Conservation (phyloP, 2,329 filamentous ascomycete genomes). For the Cryphonectria japonica region DNA sequence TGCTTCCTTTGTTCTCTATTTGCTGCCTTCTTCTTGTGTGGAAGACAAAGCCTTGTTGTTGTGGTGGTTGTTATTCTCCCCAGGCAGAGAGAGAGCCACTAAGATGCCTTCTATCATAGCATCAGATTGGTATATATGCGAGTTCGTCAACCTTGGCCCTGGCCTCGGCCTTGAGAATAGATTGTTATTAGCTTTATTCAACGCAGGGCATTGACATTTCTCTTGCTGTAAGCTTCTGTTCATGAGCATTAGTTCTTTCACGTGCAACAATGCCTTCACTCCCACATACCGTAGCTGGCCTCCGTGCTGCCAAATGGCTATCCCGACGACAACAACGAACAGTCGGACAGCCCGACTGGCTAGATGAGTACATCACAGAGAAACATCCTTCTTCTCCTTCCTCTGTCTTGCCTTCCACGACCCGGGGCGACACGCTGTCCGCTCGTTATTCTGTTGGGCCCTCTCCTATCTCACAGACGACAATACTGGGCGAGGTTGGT, state of each 20-base stretch:
- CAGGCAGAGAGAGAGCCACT: neutral
- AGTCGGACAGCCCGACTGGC: neutral
- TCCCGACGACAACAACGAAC: neutral
- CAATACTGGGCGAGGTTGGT: neutral
- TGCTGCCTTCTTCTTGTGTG: neutral
- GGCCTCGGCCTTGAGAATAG: neutral
- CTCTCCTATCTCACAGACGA: neutral
- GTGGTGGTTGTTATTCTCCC: neutral
- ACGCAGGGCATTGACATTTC: neutral
- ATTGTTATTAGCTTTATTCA: no score
- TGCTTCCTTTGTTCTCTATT: neutral
- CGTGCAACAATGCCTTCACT: neutral
- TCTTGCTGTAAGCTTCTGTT: neutral
- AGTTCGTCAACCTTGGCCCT: neutral
- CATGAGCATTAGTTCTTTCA: neutral
- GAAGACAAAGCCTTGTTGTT: slow-evolving; percentile 7
- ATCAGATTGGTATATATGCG: neutral
- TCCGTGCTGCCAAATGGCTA: neutral
- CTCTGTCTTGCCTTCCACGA: neutral
- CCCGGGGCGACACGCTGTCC: neutral
- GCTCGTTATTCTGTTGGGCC: neutral
- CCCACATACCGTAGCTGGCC: neutral
- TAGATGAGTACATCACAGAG: neutral
- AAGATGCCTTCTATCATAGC: neutral
- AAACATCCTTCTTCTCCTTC: neutral